A percentile compares a stretch with the other conserved stretches of the same genome.
phyloP scores from a whole-genome alignment of 2,329 filamentous ascomycete genomes.

The Parasarocladium wereldwijsianum region DNA sequence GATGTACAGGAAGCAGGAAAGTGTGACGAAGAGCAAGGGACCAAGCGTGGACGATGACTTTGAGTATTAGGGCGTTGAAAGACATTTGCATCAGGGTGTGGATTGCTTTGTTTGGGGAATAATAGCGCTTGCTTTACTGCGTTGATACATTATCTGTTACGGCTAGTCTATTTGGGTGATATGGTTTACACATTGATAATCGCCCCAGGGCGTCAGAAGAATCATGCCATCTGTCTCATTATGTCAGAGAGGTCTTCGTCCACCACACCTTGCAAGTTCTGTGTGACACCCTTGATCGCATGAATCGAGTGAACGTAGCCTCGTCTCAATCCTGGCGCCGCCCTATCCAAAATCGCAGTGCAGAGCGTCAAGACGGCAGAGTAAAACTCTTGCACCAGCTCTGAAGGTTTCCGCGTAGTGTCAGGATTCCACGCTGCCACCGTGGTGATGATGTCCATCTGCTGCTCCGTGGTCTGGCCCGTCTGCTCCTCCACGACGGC shows the following conservation, averaged over 20 bases:
- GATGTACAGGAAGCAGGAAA: slow-evolving; percentile 95
- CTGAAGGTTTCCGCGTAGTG: slow-evolving; percentile 9
- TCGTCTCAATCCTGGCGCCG: slow-evolving; percentile 29
- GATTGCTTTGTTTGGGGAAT: not conserved
- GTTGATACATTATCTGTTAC: no score
- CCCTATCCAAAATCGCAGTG: slow-evolving; percentile 31
- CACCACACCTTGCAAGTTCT: no score
- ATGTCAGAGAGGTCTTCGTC: slow-evolving; percentile 6
- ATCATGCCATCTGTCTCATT: no score
- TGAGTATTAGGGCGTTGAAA: slow-evolving; percentile 91
- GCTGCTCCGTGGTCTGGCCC: slow-evolving; percentile 30
- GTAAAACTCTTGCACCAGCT: slow-evolving; percentile 30
- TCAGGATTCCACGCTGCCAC: slow-evolving; percentile 33
- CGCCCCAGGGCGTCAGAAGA: no score
- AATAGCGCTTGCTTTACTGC: slow-evolving; percentile 1
- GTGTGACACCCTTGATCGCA: slow-evolving; percentile 33
- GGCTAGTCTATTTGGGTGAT: slow-evolving; percentile 1
- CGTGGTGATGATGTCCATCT: slow-evolving; percentile 39
- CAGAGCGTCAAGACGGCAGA: slow-evolving; percentile 41
- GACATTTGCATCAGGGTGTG: no score
- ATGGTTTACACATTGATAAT: no score
- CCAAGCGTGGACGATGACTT: slow-evolving; percentile 91
- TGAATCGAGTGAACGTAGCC: slow-evolving; percentile 36
- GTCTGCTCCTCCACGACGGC: slow-evolving; percentile 32
- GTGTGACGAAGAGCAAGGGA: slow-evolving; percentile 71